These are phyloP conservation scores for Echium plantagineum DNA, from an alignment of 257 asterid genomes.

Conservation along the genomic window DNA sequence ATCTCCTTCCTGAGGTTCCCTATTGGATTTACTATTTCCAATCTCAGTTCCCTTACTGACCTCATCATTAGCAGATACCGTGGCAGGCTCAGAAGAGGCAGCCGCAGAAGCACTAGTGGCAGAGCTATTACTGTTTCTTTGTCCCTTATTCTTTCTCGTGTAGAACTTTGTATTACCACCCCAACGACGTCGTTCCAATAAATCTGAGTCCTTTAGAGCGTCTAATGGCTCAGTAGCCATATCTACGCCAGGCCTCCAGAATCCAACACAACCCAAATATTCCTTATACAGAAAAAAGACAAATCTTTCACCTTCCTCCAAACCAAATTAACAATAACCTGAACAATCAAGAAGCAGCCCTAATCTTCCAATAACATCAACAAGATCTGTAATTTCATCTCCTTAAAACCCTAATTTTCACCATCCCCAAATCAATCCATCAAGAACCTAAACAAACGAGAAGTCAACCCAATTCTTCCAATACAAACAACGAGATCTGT, in stretches of 20 bases:
- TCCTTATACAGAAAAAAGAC: constrained; percentile 11
- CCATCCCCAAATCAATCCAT: not conserved
- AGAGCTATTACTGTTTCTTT: constrained; percentile 4
- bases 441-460: not conserved
- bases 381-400: no score
- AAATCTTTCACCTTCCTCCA: constrained; percentile 10
- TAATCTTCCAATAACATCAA: no score
- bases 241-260: constrained; percentile 16
- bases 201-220: constrained; percentile 11
- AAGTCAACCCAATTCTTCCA: constrained; percentile 10
- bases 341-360: not conserved
- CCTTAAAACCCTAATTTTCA: no score
- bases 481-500: not conserved
- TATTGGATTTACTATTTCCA: not conserved
- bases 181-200: constrained; percentile 17
- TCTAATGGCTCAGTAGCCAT: constrained; percentile 33
- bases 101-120: constrained; percentile 12
- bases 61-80: not conserved
- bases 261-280: not conserved
- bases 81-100: constrained; percentile 5
- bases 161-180: constrained; percentile 23
- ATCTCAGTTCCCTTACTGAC: not conserved
- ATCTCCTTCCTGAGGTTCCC: constrained; percentile 1
- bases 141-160: constrained; percentile 19
- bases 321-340: constrained; percentile 10